phyloP scores from a whole-genome alignment of 306 rosid species.

The Lathyrus tuberosus region DNA sequence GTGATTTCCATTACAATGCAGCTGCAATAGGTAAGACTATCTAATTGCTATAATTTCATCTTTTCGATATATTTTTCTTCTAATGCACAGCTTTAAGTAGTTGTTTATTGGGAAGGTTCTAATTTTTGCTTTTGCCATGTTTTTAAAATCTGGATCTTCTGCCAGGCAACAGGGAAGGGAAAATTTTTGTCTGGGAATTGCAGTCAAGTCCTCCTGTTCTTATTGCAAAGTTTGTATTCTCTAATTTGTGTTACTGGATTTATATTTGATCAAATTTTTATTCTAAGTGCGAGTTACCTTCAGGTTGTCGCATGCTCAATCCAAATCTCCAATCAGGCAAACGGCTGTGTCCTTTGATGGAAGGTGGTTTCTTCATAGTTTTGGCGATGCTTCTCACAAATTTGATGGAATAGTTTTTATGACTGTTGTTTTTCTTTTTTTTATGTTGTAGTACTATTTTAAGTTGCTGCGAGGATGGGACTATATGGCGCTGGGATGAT shows the following conservation, averaged over 20 bases:
- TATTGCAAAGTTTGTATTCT: conserved; percentile 59
- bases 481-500: conserved; percentile 99
- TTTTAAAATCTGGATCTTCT: conserved; percentile 8
- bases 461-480: conserved; percentile 92
- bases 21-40: conserved; percentile 72
- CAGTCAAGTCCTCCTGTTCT: conserved; percentile 92
- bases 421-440: neutral
- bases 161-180: conserved; percentile 91
- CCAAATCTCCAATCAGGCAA: conserved; percentile 87
- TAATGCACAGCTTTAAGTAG: neutral
- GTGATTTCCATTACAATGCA: conserved; percentile 79
- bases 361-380: conserved; percentile 56
- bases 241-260: too few relatives aligned
- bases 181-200: conserved; percentile 90
- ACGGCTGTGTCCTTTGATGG: conserved; percentile 93
- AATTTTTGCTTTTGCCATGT: conserved; percentile 8
- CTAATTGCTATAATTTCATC: conserved; percentile 1
- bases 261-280: too few relatives aligned
- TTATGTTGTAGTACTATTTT: conserved; percentile 75
- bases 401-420: neutral
- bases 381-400: conserved; percentile 5
- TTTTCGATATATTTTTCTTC: neutral
- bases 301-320: conserved; percentile 85
- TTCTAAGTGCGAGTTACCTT: conserved; percentile 5
- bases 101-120: conserved; percentile 8